Evolutionary conservation across 1,284 basidiomycete genomes (phyloP).

Genomic region (Caloboletus inedulis): DNA sequence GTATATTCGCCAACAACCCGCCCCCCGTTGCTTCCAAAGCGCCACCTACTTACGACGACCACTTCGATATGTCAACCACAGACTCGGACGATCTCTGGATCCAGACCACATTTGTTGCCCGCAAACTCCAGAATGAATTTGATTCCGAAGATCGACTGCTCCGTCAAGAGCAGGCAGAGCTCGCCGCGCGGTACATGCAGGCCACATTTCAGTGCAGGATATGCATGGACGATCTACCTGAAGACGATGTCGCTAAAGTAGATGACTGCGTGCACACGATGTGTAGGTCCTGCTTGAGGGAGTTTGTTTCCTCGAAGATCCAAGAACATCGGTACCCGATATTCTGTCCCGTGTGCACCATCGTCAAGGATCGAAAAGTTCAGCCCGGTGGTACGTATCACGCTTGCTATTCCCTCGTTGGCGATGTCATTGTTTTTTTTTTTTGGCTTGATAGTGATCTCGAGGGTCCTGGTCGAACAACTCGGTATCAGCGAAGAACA

Average conservation of each 20-base stretch:
- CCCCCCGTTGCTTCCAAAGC: slow-evolving; percentile 19
- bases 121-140: slow-evolving; percentile 39
- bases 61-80: not conserved
- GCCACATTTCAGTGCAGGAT: slow-evolving; percentile 46
- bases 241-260: slow-evolving; percentile 46
- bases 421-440: not conserved
- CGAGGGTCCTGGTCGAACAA: slow-evolving; percentile 40
- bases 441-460: slow-evolving; percentile 37
- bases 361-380: slow-evolving; percentile 17
- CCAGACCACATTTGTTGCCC: slow-evolving; percentile 25
- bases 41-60: slow-evolving; percentile 14
- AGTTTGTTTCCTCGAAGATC: slow-evolving; percentile 46
- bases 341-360: slow-evolving; percentile 54
- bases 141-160: slow-evolving; percentile 46
- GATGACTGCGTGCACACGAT: slow-evolving; percentile 51
- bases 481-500: slow-evolving; percentile 50
- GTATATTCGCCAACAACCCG: slow-evolving; percentile 32
- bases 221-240: slow-evolving; percentile 51
- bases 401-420: not conserved
- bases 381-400: slow-evolving; percentile 40
- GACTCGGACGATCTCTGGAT: slow-evolving; percentile 13
- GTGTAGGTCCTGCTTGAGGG: slow-evolving; percentile 52
- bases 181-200: slow-evolving; percentile 34
- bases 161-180: slow-evolving; percentile 37
- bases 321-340: slow-evolving; percentile 57